These are phyloP conservation scores for Fomitopsis pinicola DNA, from an alignment of 1,284 basidiomycete genomes.

Conservation along the genomic window DNA sequence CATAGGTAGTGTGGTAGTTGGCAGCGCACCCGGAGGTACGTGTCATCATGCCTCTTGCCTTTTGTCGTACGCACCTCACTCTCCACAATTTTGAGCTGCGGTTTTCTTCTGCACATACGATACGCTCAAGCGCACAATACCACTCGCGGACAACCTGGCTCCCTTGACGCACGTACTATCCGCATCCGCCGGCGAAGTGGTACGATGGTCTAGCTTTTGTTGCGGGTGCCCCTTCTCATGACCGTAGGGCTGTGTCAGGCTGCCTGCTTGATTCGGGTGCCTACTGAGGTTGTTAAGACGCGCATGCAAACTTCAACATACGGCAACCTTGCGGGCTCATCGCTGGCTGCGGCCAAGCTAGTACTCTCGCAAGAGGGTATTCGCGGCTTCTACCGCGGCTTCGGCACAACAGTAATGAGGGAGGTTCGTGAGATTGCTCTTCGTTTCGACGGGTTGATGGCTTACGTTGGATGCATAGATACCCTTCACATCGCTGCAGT, in stretches of 20 bases:
- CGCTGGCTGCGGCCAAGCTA: conserved; percentile 42
- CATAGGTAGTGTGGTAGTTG: conserved; percentile 91
- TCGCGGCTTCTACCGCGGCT: conserved; percentile 76
- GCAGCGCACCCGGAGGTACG: conserved; percentile 93
- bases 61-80: not conserved
- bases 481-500: conserved; percentile 97
- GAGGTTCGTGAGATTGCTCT: conserved; percentile 45
- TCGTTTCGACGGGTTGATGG: not conserved
- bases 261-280: conserved; percentile 90
- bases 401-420: conserved; percentile 72
- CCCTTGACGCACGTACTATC: conserved; percentile 79
- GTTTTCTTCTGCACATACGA: conserved; percentile 97
- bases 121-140: conserved; percentile 73
- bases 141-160: conserved; percentile 51
- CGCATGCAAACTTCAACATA: conserved; percentile 75
- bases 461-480: conserved; percentile 52
- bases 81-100: conserved; percentile 57
- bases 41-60: conserved; percentile 3
- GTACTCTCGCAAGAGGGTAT: conserved; percentile 58
- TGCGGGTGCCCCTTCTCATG: conserved; percentile 19
- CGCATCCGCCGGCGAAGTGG: conserved; percentile 82
- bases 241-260: conserved; percentile 43
- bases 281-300: conserved; percentile 92
- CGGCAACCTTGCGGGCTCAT: conserved; percentile 44
- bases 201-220: conserved; percentile 34